phyloP scores from a whole-genome alignment of 495 filamentous ascomycete genomes.

The Platismatia glauca region DNA sequence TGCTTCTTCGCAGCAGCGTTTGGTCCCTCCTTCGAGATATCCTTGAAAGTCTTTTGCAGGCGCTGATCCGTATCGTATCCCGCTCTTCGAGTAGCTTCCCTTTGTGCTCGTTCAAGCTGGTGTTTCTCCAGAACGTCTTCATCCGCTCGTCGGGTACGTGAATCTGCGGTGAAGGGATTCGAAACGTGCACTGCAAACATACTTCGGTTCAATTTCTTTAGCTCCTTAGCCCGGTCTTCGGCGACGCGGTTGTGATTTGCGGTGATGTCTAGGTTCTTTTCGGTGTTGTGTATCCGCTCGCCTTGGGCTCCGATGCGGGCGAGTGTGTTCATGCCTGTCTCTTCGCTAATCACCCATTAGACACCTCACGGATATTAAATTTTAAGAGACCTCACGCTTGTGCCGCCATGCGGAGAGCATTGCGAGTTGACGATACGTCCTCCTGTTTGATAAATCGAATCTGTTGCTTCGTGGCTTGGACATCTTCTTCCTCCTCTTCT shows the following conservation, averaged over 20 bases:
- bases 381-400: constrained; percentile 36
- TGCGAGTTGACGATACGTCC: constrained; percentile 61
- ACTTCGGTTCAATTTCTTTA: constrained; percentile 67
- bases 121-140: constrained; percentile 53
- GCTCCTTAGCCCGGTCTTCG: constrained; percentile 62
- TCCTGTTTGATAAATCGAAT: constrained; percentile 69
- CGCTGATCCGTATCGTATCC: constrained; percentile 50
- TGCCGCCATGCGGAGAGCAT: constrained; percentile 54
- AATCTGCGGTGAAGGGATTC: constrained; percentile 60
- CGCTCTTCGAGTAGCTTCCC: constrained; percentile 58
- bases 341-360: constrained; percentile 21
- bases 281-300: constrained; percentile 69
- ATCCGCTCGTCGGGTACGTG: constrained; percentile 51
- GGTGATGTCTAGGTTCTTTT: constrained; percentile 63
- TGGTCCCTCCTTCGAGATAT: constrained; percentile 36
- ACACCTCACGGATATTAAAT: neutral
- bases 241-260: constrained; percentile 60
- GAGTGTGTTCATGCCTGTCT: constrained; percentile 61
- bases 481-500: constrained; percentile 60
- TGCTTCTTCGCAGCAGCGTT: constrained; percentile 35
- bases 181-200: constrained; percentile 75
- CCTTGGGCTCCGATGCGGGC: constrained; percentile 63
- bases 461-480: constrained; percentile 60
- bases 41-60: constrained; percentile 52
- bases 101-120: constrained; percentile 53